These are phyloP conservation scores for Penicillium capsulatum DNA, from an alignment of 2,329 filamentous ascomycete species.

Conservation along the genomic window DNA sequence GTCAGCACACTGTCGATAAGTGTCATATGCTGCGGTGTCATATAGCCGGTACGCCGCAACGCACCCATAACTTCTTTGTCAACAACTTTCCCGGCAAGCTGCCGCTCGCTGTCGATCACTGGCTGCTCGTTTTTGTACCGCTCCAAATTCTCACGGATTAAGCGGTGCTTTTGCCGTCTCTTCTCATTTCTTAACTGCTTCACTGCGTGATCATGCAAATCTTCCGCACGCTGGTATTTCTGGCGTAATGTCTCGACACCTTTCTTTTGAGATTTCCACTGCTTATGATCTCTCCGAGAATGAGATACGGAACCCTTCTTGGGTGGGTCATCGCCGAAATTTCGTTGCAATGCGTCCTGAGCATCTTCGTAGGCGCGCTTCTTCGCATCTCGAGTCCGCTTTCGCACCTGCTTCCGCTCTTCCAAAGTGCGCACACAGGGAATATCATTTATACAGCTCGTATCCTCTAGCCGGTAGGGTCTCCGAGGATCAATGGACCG, in stretches of 20 bases:
- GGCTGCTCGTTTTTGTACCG: constrained; percentile 28
- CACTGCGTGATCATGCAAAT: constrained; percentile 12
- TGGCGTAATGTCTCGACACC: constrained; percentile 8
- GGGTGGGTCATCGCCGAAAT: constrained; percentile 9
- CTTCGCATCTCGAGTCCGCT: constrained; percentile 16
- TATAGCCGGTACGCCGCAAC: constrained; percentile 20
- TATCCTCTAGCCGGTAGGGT: constrained; percentile 25
- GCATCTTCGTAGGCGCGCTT: constrained; percentile 16
- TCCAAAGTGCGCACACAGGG: constrained; percentile 14
- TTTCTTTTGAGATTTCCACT: constrained; percentile 8
- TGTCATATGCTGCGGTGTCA: constrained; percentile 21
- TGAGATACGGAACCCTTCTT: constrained; percentile 1
- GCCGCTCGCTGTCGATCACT: constrained; percentile 24
- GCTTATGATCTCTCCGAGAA: constrained; percentile 6
- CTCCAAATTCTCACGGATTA: constrained; percentile 24
- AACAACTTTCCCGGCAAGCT: constrained; percentile 25
- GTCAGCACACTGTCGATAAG: constrained; percentile 23
- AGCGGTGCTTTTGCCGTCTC: constrained; percentile 15
- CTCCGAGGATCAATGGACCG: constrained; percentile 22
- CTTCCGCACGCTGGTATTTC: constrained; percentile 13
- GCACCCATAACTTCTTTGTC: constrained; percentile 22
- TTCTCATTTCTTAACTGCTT: constrained; percentile 20
- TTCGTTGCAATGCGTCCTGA: constrained; percentile 10
- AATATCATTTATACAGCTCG: constrained; percentile 24
- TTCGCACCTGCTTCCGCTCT: constrained; percentile 17